Percentiles rank a stretch among this genome's conserved stretches.
phyloP scores from a whole-genome alignment of 306 rosid genomes.

The Cicer arietinum region DNA sequence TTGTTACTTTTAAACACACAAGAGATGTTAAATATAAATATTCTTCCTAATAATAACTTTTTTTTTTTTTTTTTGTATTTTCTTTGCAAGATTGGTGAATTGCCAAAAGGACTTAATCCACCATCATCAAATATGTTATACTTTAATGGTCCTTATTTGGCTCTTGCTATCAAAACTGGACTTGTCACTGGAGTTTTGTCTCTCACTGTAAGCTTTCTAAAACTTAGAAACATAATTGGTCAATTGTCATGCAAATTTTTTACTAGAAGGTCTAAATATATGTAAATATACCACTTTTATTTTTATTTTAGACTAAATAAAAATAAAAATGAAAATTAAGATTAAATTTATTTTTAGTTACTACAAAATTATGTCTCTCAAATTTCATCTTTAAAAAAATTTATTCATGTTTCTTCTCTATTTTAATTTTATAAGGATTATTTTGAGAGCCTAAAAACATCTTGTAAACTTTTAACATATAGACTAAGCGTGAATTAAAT shows the following conservation, averaged over 20 bases:
- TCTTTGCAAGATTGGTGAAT: constrained; percentile 72
- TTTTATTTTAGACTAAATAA: too few relatives aligned
- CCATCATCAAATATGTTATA: constrained; percentile 84
- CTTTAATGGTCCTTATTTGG: constrained; percentile 72
- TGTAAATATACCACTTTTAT: too few relatives aligned
- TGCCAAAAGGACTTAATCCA: constrained; percentile 93
- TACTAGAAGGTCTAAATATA: neutral
- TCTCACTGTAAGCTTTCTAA: constrained; percentile 74
- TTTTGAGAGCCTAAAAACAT: too few relatives aligned
- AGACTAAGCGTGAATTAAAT: too few relatives aligned
- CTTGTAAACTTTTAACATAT: too few relatives aligned
- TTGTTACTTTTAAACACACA: neutral
- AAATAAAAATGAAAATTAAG: too few relatives aligned
- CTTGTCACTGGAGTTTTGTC: constrained; percentile 86
- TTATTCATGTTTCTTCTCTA: too few relatives aligned
- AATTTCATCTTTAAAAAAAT: too few relatives aligned
- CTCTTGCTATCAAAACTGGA: constrained; percentile 90
- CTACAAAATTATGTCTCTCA: too few relatives aligned
- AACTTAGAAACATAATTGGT: constrained; percentile 10
- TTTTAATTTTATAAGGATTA: too few relatives aligned
- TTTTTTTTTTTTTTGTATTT: neutral
- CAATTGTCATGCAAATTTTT: neutral
- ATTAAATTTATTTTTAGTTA: too few relatives aligned
- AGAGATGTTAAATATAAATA: neutral
- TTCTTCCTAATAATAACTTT: neutral